Base-by-base conservation (phyloP, 805 yeast genomes). In the Aciculoconidium aculeatum region DNA sequence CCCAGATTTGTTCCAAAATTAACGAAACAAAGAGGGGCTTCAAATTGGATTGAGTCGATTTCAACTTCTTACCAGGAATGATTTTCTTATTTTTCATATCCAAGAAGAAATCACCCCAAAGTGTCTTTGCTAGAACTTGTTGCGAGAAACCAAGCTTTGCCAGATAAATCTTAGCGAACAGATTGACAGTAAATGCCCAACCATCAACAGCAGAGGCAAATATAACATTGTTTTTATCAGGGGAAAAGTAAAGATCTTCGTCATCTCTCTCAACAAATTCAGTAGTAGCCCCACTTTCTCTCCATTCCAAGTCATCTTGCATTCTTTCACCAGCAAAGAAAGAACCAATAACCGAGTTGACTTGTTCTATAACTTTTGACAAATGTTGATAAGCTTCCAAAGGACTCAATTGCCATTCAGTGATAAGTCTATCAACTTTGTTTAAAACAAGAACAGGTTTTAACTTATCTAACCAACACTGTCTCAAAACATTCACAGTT, bases 191-290 rank as follows among this genome's bases (percentile, higher is more conserved):
- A 55, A 92, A 92, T 1, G 97, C 99, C 97, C 98, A 92, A 8
- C 97, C 97, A 58, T 92, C 98, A 11, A 82, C 67, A 1, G 98
- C 98, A 16, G 75, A 69, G 1, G 95, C 90, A 62, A 90, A 90
- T 0, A 90, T 75, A 4, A 90, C 96, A 48, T 90, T 90, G 49
- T 86, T 86, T 41, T 75, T 71, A 28, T 80, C 83, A 0, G 99
- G 98, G 11, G 84, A 70, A 39, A 90, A 90, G 51, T 88, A 88
- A 15, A 88, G 58, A 44, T 79, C 94, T 19, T 78, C 73, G 51
- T 88, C 97, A 40, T 77, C 82, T 36, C 70, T 71, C 41, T 85
- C 95, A 13, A 79, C 69, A 46, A 67, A 83, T 31, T 78, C 80
- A 11, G 55, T 50, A 28, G 52, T 48, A 36, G 75, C 79, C 15